Base-by-base conservation (phyloP, 164 flowering plant genomes). In the Buxus sempervirens region DNA sequence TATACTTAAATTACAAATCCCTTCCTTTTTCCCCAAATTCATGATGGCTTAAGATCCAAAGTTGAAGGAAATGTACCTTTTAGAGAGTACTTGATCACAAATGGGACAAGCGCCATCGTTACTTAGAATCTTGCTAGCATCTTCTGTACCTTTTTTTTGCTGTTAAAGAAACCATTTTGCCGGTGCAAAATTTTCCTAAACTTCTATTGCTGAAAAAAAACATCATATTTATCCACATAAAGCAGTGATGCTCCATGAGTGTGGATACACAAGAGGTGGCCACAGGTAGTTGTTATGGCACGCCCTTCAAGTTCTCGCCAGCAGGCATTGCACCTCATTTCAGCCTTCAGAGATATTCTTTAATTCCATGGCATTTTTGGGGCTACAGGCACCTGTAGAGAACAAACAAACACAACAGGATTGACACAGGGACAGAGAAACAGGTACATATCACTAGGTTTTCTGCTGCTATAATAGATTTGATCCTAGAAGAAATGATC, bases 21-120 rank as follows among this genome's bases (percentile, higher is more conserved):
- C 5, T 1, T 45, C 51, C 51, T 15, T 45, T 10, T 45, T 45
- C 12, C 1, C 51, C 12, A 15, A 45, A 45, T 9, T 51, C 22
- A 14, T 63, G 41, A 27, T 62, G 10, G 26, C n/a, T 23, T 53
- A 67, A 54, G 20, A 19, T 16, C 49, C 24, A 65, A 25, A 41
- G 45, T 15, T n/a, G 18, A 59, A 51, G 57, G 18, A 25, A 13
- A 12, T 65, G 69, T 66, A 89, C 99, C 99, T 93, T 81, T 89
- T 96, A 54, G 98, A 96, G 54, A 90, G 93, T 38, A 96, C 96
- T 81, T 92, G 97, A 76, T 96, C 99, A 73, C 99, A 96, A 54
- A 96, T 83, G 24, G 99, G 98, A 66, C 99, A 96, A 65, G 96
- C 97, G 32, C 77, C 99, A 81, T 90, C 99, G 75, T 72, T 89